Evolutionary conservation across 176 grass and related monocot genomes (phyloP).

Genomic region (Musa itinerans): DNA sequence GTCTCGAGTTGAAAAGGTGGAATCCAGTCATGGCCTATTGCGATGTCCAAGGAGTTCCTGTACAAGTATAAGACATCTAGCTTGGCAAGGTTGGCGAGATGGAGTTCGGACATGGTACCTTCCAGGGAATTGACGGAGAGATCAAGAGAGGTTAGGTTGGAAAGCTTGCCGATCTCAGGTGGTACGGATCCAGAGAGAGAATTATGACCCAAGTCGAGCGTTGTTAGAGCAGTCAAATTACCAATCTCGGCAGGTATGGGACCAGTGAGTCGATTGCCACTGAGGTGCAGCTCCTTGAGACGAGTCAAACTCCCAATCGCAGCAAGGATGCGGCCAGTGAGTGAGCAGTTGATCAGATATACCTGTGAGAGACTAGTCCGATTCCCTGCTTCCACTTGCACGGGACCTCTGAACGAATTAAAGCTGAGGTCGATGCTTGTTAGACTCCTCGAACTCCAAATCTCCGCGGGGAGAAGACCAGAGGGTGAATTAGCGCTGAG

Average conservation of each 20-base stretch:
- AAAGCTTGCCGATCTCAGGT: background rate
- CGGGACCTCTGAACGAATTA: no score
- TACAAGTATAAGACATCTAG: background rate
- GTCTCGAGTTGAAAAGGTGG: slow-evolving; percentile 20
- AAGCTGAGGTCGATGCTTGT: no score
- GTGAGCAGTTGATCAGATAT: no score
- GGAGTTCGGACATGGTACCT: background rate
- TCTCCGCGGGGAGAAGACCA: background rate
- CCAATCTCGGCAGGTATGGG: background rate
- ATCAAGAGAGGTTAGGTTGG: background rate
- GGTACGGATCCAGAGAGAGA: background rate
- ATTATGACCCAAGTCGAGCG: slow-evolving; percentile 7
- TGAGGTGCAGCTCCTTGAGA: background rate
- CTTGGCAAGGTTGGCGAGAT: background rate
- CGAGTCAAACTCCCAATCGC: background rate
- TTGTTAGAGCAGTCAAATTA: slow-evolving; percentile 2
- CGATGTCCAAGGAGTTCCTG: background rate
- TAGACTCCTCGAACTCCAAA: background rate
- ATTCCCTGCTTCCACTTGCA: no score
- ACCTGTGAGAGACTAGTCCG: no score
- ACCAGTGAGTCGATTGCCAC: background rate
- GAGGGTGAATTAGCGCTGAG: background rate
- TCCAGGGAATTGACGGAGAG: background rate
- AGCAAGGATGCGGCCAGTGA: background rate
- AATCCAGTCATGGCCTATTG: background rate